Evolutionary conservation across 768 basidiomycete species (phyloP).

Genomic region (Russula lepida): DNA sequence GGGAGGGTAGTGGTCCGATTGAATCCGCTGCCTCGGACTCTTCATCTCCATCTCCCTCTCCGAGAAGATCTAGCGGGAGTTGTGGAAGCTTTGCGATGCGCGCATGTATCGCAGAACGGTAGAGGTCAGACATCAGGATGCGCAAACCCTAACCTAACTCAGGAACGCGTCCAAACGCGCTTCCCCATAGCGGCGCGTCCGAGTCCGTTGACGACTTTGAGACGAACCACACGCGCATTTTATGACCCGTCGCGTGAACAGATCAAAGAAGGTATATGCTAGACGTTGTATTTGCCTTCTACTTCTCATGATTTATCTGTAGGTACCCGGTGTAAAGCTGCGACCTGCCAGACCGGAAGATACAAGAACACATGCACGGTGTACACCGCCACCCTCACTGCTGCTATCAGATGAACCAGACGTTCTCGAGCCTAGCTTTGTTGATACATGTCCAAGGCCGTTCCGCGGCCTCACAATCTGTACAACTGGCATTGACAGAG

Average conservation of each 20-base stretch:
- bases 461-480: constrained; percentile 59
- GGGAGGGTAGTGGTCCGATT: constrained; percentile 52
- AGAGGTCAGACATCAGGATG: constrained; percentile 55
- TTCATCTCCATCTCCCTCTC: constrained; percentile 42
- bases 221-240: neutral
- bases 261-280: constrained; percentile 49
- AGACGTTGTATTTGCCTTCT: neutral
- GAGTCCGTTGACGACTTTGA: neutral
- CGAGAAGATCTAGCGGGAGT: constrained; percentile 27
- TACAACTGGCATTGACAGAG: constrained; percentile 80
- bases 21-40: constrained; percentile 48
- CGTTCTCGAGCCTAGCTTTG: constrained; percentile 17
- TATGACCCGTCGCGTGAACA: constrained; percentile 44
- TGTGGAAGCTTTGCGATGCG: constrained; percentile 67
- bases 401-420: constrained; percentile 32
- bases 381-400: constrained; percentile 26
- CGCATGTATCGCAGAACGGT: constrained; percentile 69
- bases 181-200: neutral
- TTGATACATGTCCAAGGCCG: constrained; percentile 46
- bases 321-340: constrained; percentile 81
- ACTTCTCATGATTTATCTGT: neutral
- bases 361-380: constrained; percentile 20
- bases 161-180: neutral
- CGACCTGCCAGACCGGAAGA: constrained; percentile 46
- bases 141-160: constrained; percentile 8